These are phyloP conservation scores for Eucalyptus cloeziana DNA, from an alignment of 345 rosid species.

Conservation along the genomic window DNA sequence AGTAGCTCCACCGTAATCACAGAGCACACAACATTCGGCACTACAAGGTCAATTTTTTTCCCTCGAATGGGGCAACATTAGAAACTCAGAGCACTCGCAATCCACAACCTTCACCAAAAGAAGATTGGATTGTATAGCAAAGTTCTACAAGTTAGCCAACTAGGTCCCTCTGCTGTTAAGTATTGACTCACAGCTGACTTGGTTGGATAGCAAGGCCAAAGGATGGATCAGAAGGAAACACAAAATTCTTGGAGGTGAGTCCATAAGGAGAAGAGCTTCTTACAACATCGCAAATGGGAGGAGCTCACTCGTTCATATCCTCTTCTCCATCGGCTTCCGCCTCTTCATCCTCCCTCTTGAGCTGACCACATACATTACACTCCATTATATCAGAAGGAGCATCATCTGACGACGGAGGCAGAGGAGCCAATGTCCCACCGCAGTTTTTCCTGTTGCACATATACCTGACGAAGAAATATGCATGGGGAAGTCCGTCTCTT, in stretches of 20 bases:
- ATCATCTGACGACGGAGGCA: conserved; percentile 27
- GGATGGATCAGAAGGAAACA: background rate
- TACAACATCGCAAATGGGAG: background rate
- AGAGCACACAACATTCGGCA: background rate
- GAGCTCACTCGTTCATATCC: conserved; percentile 1
- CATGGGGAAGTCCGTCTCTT: conserved; percentile 49
- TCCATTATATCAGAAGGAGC: conserved; percentile 42
- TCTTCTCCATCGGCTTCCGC: conserved; percentile 3
- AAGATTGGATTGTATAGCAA: background rate
- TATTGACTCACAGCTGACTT: background rate
- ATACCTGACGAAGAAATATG: conserved; percentile 70
- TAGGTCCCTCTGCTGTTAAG: background rate
- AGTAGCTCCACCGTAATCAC: background rate
- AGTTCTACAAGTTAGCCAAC: background rate
- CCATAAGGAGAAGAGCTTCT: background rate
- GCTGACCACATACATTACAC: conserved; percentile 76
- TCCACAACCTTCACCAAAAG: background rate
- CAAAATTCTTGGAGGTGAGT: background rate
- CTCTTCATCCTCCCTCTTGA: conserved; percentile 34
- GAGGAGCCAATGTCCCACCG: conserved; percentile 72
- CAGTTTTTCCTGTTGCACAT: conserved; percentile 63
- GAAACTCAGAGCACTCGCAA: background rate
- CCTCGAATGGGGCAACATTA: background rate
- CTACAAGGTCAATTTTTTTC: background rate
- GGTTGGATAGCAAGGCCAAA: background rate